Evolutionary conservation across 2,329 filamentous ascomycete genomes (phyloP).

Genomic region (Penicillium oxalicum): DNA sequence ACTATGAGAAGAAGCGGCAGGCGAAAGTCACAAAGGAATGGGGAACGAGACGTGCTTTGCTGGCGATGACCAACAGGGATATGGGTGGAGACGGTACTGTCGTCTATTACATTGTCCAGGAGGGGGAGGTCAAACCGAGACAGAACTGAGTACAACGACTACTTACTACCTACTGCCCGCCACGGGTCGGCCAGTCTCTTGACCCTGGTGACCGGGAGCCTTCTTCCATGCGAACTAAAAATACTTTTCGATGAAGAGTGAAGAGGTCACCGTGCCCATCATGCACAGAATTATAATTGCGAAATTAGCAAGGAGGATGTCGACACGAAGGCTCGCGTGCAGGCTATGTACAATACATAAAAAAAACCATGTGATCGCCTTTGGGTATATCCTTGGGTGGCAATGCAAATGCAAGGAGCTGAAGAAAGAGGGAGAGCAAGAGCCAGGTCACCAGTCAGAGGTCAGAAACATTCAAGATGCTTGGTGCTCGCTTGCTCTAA

Average conservation of each 20-base stretch:
- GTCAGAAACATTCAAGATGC: too few relatives aligned
- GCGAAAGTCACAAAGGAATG: slow-evolving; percentile 31
- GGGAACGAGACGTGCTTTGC: slow-evolving; percentile 50
- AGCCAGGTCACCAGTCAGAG: neutral
- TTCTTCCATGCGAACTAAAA: too few relatives aligned
- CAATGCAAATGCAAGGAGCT: slow-evolving; percentile 9
- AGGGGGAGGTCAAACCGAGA: slow-evolving; percentile 58
- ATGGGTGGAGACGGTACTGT: slow-evolving; percentile 55
- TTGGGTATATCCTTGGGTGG: slow-evolving; percentile 24
- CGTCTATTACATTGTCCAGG: slow-evolving; percentile 60
- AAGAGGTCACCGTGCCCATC: neutral
- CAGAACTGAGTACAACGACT: slow-evolving; percentile 47
- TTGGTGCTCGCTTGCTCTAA: slow-evolving; percentile 1
- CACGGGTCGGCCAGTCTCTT: too few relatives aligned
- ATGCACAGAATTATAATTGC: neutral
- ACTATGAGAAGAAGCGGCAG: slow-evolving; percentile 25
- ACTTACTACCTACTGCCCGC: too few relatives aligned
- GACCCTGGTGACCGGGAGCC: too few relatives aligned
- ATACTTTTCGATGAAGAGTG: too few relatives aligned
- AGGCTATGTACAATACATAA: slow-evolving; percentile 11
- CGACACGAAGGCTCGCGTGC: slow-evolving; percentile 7
- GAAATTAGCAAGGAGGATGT: slow-evolving; percentile 3
- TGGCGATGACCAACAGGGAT: slow-evolving; percentile 51
- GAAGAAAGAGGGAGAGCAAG: neutral
- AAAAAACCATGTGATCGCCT: slow-evolving; percentile 13